Conservation (phyloP, 1,284 basidiomycete genomes). For the Malassezia nana region DNA sequence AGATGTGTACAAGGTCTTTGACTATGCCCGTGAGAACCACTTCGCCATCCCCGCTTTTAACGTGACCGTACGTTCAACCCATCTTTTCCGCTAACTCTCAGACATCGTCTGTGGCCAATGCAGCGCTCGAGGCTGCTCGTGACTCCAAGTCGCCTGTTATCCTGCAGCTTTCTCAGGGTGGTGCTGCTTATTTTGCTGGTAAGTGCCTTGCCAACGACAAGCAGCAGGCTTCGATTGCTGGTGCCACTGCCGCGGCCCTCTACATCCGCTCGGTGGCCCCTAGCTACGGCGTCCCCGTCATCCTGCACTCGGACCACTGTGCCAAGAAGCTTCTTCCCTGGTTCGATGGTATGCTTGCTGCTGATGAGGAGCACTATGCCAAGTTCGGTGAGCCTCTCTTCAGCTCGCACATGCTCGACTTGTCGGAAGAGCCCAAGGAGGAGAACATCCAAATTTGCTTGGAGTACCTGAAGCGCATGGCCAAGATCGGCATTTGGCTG, state of each 20-base stretch:
- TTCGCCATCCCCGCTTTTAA: slow-evolving; percentile 48
- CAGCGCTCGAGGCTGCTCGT: slow-evolving; percentile 47
- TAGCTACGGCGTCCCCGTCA: slow-evolving; percentile 60
- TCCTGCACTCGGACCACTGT: slow-evolving; percentile 98
- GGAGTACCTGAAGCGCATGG: slow-evolving; percentile 94
- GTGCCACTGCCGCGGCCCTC: slow-evolving; percentile 83
- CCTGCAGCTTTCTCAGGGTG: slow-evolving; percentile 93
- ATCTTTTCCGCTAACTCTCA: background rate
- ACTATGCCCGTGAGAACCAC: slow-evolving; percentile 44
- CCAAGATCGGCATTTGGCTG: slow-evolving; percentile 74
- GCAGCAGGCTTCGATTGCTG: slow-evolving; percentile 89
- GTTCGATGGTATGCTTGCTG: slow-evolving; percentile 99
- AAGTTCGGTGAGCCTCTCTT: slow-evolving; percentile 79
- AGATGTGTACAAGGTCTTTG: slow-evolving; percentile 48
- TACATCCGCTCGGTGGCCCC: slow-evolving; percentile 76
- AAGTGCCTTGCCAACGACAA: slow-evolving; percentile 91
- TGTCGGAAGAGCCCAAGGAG: slow-evolving; percentile 95
- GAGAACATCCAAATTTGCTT: slow-evolving; percentile 90
- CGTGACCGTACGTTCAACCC: slow-evolving; percentile 24
- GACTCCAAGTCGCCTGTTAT: slow-evolving; percentile 96
- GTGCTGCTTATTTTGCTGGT: slow-evolving; percentile 89
- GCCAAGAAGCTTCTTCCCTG: slow-evolving; percentile 96
- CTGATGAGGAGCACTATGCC: slow-evolving; percentile 88
- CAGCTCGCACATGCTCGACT: slow-evolving; percentile 99
- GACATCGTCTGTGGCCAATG: slow-evolving; percentile 41